Conservation (phyloP, 345 rosid species). For the Triadica sebifera region DNA sequence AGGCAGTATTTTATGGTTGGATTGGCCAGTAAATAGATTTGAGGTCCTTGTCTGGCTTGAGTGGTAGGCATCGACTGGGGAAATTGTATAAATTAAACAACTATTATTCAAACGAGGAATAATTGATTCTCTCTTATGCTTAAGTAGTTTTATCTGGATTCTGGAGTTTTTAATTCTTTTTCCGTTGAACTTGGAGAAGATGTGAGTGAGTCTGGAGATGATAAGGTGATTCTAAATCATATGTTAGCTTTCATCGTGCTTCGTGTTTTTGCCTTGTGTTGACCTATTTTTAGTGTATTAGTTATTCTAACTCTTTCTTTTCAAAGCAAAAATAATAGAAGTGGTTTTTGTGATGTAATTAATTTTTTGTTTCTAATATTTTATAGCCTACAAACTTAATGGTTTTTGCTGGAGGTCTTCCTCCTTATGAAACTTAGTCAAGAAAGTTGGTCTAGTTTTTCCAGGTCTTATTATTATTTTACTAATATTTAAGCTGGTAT, state of each 20-base stretch:
- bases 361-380: not conserved
- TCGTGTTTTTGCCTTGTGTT: not conserved
- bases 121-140: not conserved
- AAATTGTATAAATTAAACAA: no score
- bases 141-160: no score
- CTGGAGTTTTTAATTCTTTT: not conserved
- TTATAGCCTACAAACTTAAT: not conserved
- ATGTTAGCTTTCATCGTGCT: not conserved
- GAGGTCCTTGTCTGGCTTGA: no score
- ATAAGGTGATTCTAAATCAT: not conserved
- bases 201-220: not conserved
- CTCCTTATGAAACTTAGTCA: not conserved
- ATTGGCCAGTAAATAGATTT: no score
- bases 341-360: not conserved
- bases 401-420: not conserved
- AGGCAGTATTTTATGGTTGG: no score
- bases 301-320: not conserved
- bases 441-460: not conserved
- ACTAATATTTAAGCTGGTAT: not conserved
- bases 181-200: not conserved
- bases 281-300: not conserved
- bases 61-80: no score
- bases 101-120: not conserved
- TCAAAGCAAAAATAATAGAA: not conserved
- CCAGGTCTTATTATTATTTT: not conserved